Percentiles rank a stretch among this genome's conserved stretches.
Evolutionary conservation across 2,329 filamentous ascomycete genomes (phyloP).

Genomic region (Colletotrichum truncatum): DNA sequence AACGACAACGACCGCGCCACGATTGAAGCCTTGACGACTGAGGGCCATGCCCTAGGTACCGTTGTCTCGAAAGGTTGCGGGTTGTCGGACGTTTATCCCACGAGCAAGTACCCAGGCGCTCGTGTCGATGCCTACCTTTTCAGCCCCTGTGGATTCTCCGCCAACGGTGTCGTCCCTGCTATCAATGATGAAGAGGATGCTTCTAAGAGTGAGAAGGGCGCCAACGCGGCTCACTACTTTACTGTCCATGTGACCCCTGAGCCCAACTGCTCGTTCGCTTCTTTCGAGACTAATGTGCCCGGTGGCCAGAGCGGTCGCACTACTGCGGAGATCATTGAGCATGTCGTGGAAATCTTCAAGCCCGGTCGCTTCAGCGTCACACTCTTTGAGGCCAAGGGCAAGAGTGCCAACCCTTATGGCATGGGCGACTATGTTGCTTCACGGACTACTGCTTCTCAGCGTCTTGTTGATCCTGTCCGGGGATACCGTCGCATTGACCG

Average conservation of each 20-base stretch:
- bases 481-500: slow-evolving; percentile 92
- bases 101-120: slow-evolving; percentile 87
- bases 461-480: slow-evolving; percentile 77
- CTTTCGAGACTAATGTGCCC: slow-evolving; percentile 98
- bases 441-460: slow-evolving; percentile 51
- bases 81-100: slow-evolving; percentile 88
- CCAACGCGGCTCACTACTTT: slow-evolving; percentile 84
- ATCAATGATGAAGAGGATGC: slow-evolving; percentile 63
- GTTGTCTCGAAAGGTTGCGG: slow-evolving; percentile 92
- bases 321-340: slow-evolving; percentile 89
- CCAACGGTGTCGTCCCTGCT: slow-evolving; percentile 92
- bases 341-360: slow-evolving; percentile 95
- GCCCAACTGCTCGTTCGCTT: slow-evolving; percentile 95
- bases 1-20: slow-evolving; percentile 67
- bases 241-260: slow-evolving; percentile 98
- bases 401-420: slow-evolving; percentile 51
- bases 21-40: slow-evolving; percentile 83
- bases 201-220: slow-evolving; percentile 40
- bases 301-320: slow-evolving; percentile 87
- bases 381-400: slow-evolving; percentile 87
- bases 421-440: slow-evolving; percentile 51
- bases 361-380: slow-evolving; percentile 98
- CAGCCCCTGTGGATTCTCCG: slow-evolving; percentile 95
- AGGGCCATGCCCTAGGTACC: slow-evolving; percentile 92
- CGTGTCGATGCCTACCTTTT: slow-evolving; percentile 97